A percentile compares a stretch with the other conserved stretches of the same genome.
Evolutionary conservation across 495 filamentous ascomycete genomes (phyloP).

Genomic region (Penicillium manginii): DNA sequence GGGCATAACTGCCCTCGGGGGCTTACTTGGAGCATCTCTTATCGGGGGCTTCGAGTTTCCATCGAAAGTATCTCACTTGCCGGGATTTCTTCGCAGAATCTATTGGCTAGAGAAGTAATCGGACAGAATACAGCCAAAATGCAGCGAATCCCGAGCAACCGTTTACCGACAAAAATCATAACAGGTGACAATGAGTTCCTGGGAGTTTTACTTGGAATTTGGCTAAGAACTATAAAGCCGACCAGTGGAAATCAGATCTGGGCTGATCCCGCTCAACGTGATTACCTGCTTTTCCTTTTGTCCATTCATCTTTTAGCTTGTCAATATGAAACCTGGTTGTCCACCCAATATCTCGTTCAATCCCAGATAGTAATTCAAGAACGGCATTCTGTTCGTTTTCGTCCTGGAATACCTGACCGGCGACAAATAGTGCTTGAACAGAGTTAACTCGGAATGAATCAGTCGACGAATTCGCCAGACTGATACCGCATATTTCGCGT

Average conservation of each 20-base stretch:
- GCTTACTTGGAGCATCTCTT: too few relatives aligned
- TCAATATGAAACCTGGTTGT: slow-evolving; percentile 25
- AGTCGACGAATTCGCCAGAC: slow-evolving; percentile 19
- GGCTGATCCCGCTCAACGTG: slow-evolving; percentile 15
- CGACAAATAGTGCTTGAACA: slow-evolving; percentile 31
- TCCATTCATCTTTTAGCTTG: slow-evolving; percentile 58
- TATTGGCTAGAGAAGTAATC: too few relatives aligned
- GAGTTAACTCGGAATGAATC: slow-evolving; percentile 24
- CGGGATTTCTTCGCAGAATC: too few relatives aligned
- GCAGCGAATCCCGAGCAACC: too few relatives aligned
- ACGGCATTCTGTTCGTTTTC: slow-evolving; percentile 23
- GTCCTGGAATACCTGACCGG: slow-evolving; percentile 26
- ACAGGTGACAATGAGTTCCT: too few relatives aligned
- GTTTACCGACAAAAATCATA: too few relatives aligned
- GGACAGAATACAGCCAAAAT: too few relatives aligned
- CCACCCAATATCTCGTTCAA: slow-evolving; percentile 28
- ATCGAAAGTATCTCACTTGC: too few relatives aligned
- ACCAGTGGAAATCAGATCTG: neutral
- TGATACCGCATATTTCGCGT: slow-evolving; percentile 28
- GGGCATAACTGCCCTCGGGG: too few relatives aligned
- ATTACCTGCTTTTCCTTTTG: slow-evolving; percentile 8
- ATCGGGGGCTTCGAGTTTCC: too few relatives aligned
- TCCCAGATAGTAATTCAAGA: slow-evolving; percentile 24
- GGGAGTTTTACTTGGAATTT: too few relatives aligned
- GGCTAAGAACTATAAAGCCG: neutral